Evolutionary conservation across 495 filamentous ascomycete genomes (phyloP).

Genomic region (Gamarada debralockiae): DNA sequence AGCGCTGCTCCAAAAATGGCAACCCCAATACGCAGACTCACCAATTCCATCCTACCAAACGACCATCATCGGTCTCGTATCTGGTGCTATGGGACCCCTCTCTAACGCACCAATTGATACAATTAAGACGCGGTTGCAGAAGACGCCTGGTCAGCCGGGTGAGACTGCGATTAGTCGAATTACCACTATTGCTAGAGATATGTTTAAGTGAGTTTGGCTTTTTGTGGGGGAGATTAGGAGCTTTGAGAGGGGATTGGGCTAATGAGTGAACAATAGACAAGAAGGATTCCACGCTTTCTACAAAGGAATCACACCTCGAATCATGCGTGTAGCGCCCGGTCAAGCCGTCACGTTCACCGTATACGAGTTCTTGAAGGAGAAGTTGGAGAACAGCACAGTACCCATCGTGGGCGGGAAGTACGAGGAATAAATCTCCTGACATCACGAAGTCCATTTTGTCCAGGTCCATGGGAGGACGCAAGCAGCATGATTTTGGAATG

Average conservation of each 20-base stretch:
- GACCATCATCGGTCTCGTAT: constrained; percentile 83
- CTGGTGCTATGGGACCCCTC: constrained; percentile 91
- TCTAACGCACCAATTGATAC: constrained; percentile 98
- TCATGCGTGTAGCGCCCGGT: constrained; percentile 96
- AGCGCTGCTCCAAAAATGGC: constrained; percentile 62
- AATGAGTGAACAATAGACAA: constrained; percentile 41
- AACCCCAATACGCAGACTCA: constrained; percentile 53
- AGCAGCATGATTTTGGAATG: no score
- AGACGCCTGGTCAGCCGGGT: constrained; percentile 76
- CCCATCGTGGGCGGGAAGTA: constrained; percentile 64
- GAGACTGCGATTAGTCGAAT: constrained; percentile 77
- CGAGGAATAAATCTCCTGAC: constrained; percentile 55
- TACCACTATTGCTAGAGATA: constrained; percentile 72
- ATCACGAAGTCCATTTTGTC: background rate
- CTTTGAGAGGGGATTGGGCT: background rate
- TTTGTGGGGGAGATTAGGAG: background rate
- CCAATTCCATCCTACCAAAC: constrained; percentile 87
- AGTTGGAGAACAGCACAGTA: constrained; percentile 69
- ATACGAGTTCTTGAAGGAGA: constrained; percentile 84
- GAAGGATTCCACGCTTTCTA: constrained; percentile 95
- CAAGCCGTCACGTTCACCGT: constrained; percentile 98
- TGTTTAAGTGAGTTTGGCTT: constrained; percentile 75
- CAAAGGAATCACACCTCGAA: constrained; percentile 95
- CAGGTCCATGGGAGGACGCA: no score
- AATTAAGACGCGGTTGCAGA: constrained; percentile 96